A percentile compares a stretch with the other conserved stretches of the same genome.
These are phyloP conservation scores for Oropetium thomaeum DNA, from an alignment of 176 grass and related monocot species.

Conservation along the genomic window DNA sequence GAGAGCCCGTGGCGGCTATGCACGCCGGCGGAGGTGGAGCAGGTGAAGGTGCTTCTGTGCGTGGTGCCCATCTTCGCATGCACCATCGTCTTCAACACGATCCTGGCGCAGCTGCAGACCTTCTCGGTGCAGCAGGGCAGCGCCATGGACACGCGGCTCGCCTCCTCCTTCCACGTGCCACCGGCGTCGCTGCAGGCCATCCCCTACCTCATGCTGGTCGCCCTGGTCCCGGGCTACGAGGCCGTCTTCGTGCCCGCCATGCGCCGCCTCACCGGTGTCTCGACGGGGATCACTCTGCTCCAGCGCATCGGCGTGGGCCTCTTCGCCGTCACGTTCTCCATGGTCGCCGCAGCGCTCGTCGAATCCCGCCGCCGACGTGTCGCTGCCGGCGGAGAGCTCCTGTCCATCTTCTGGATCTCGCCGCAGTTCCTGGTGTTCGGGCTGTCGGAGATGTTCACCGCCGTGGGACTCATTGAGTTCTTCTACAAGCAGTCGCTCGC, in stretches of 20 bases:
- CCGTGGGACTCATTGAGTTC: constrained; percentile 91
- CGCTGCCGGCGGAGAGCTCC: not conserved
- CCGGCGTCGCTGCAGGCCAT: constrained; percentile 84
- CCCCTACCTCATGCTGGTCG: constrained; percentile 61
- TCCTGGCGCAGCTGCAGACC: constrained; percentile 82
- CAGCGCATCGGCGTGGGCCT: constrained; percentile 82
- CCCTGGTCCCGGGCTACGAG: constrained; percentile 70
- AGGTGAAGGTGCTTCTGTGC: constrained; percentile 76
- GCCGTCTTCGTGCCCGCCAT: constrained; percentile 53
- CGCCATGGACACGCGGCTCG: constrained; percentile 60
- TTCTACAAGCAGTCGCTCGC: constrained; percentile 88
- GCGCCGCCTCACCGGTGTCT: constrained; percentile 52
- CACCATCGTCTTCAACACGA: constrained; percentile 90
- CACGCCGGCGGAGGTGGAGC: constrained; percentile 63
- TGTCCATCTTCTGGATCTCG: constrained; percentile 79
- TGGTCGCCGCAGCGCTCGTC: constrained; percentile 70
- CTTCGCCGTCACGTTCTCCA: constrained; percentile 81
- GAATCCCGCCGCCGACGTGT: constrained; percentile 36
- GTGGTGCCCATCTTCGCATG: constrained; percentile 82
- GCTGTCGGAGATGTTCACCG: constrained; percentile 91
- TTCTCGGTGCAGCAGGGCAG: constrained; percentile 83
- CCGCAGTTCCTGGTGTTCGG: constrained; percentile 89
- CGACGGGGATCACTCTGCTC: constrained; percentile 70
- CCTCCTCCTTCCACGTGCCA: constrained; percentile 49
- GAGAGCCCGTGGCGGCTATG: constrained; percentile 68